These are phyloP conservation scores for Pseudozyma hubeiensis DNA, from an alignment of 1,284 basidiomycete species.

Conservation along the genomic window DNA sequence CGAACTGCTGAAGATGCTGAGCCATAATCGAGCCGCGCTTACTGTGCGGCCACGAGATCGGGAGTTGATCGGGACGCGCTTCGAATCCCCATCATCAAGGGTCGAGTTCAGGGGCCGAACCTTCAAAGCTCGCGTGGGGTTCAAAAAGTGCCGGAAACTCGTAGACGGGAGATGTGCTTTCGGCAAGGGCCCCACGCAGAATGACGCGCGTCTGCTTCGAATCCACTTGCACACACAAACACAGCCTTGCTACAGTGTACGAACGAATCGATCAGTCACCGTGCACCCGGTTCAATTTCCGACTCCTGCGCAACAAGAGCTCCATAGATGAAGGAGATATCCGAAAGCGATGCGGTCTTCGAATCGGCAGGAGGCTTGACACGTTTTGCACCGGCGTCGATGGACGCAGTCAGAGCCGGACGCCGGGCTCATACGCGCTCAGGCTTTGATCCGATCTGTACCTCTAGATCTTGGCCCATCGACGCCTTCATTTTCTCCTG, in stretches of 20 bases:
- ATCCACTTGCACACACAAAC: too few relatives aligned
- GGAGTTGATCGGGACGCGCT: too few relatives aligned
- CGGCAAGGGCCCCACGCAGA: background rate
- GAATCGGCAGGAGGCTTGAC: background rate
- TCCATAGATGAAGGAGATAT: background rate
- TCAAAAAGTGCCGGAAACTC: too few relatives aligned
- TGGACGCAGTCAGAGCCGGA: background rate
- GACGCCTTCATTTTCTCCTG: background rate
- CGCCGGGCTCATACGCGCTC: too few relatives aligned
- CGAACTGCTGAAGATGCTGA: too few relatives aligned
- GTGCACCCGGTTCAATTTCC: slow-evolving; percentile 7
- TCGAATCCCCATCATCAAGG: too few relatives aligned
- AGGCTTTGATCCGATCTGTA: slow-evolving; percentile 7
- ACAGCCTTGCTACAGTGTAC: background rate
- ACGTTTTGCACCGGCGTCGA: slow-evolving; percentile 6
- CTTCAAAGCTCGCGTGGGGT: too few relatives aligned
- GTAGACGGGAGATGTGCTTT: background rate
- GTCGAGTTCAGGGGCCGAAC: too few relatives aligned
- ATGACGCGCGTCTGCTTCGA: background rate
- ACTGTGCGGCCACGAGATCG: too few relatives aligned
- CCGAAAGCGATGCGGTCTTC: background rate
- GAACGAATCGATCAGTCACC: background rate
- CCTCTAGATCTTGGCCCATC: slow-evolving; percentile 1
- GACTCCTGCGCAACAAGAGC: slow-evolving; percentile 1
- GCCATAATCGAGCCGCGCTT: too few relatives aligned